Base-by-base conservation (phyloP, 2,329 filamentous ascomycete genomes). In the Seiridium cupressi region DNA sequence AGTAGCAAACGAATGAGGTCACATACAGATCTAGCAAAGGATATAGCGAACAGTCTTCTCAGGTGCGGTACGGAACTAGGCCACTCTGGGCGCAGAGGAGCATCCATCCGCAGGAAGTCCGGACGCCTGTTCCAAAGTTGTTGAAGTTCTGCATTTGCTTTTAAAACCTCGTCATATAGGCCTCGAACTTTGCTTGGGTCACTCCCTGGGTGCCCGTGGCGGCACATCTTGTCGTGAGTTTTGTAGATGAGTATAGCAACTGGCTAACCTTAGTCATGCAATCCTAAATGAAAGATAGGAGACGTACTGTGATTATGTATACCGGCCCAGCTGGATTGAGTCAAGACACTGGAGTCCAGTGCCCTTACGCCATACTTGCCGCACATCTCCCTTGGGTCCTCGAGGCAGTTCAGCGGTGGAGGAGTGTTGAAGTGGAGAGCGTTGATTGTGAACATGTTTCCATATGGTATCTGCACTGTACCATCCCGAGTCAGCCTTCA, bases 321-420 rank as follows among this genome's bases (percentile, higher is more conserved):
- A 38, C 49, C 49, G 38, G 49, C 49, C 49, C 49, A 53, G 49
- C 49, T 53, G 34, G 49, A 53, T 38, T 53, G 49, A 36, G 49
- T 53, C 10, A 53, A n/a, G 32, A 53, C 49, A 38, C 38, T 53
- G 9, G 49, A 53, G 49, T 53, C 49, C 5, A 53, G 35, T 13
- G 49, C 49, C 11, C 38, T 53, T 10, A 53, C 38, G 5, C 49
- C 49, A 38, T 53, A 36, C 11, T 53, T 34, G 11, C 49, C 49
- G 49, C 49, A 53, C 49, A 53, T 53, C 9, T 53, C 32, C 10
- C 35, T 13, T 13, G 49, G 49, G 34, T 53, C 49, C 1, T 53
- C 49, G 34, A 53, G 38, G 18, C 49, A 53, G 10, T 53, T 53
- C 34, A 53, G n/a, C n/a, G 49, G 49, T 4, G 49, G 49, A 53